phyloP scores from a whole-genome alignment of 2,329 filamentous ascomycete species.

The Grosmannia huntii region DNA sequence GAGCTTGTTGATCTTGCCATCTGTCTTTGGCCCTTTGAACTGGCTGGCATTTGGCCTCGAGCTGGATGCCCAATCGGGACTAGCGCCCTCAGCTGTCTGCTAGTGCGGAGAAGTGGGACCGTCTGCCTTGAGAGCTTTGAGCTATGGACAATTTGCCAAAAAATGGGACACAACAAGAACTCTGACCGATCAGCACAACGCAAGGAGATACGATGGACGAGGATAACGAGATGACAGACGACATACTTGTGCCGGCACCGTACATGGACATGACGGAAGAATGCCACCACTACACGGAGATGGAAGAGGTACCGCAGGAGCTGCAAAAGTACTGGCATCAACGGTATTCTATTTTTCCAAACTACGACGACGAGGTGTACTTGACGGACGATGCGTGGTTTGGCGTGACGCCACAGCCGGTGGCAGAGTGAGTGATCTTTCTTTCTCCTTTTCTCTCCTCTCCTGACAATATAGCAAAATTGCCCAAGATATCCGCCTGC shows the following conservation, averaged over 20 bases:
- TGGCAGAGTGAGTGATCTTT: slow-evolving; percentile 53
- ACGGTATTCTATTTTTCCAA: slow-evolving; percentile 73
- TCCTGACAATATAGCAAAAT: slow-evolving; percentile 45
- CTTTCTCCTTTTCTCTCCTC: neutral
- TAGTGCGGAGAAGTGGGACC: neutral
- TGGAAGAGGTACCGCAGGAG: slow-evolving; percentile 64
- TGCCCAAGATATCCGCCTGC: slow-evolving; percentile 53
- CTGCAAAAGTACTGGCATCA: slow-evolving; percentile 91
- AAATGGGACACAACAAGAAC: too few relatives aligned
- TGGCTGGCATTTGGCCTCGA: neutral
- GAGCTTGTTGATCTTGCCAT: neutral
- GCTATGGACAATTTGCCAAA: neutral
- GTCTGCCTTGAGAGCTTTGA: neutral
- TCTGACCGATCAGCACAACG: neutral
- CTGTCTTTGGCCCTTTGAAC: neutral
- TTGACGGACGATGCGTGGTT: slow-evolving; percentile 96
- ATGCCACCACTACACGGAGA: slow-evolving; percentile 62
- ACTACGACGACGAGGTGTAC: slow-evolving; percentile 76
- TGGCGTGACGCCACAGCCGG: slow-evolving; percentile 85
- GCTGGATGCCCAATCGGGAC: slow-evolving; percentile 1
- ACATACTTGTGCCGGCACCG: slow-evolving; percentile 20
- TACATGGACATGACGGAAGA: slow-evolving; percentile 43
- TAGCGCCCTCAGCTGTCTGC: neutral
- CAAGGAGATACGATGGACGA: neutral
- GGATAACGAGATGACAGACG: neutral